Evolutionary conservation across 306 rosid species (phyloP).

Genomic region (Ormosia semicastrata): DNA sequence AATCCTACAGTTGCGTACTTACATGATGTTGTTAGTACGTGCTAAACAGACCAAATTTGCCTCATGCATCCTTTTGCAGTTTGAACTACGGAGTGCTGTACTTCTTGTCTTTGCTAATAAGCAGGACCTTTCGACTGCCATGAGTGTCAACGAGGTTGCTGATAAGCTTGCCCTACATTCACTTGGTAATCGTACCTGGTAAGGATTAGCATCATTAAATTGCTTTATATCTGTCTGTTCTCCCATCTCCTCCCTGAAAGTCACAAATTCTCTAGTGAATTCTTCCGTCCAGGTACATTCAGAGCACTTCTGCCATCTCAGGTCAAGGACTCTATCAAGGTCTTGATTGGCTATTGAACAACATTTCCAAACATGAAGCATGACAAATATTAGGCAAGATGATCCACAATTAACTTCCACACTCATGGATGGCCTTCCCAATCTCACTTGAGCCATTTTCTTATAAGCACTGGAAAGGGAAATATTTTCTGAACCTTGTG

Average conservation of each 20-base stretch:
- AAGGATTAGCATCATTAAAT: background rate
- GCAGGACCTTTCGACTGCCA: slow-evolving; percentile 47
- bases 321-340: slow-evolving; percentile 51
- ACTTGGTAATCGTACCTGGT: slow-evolving; percentile 38
- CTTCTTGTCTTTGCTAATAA: slow-evolving; percentile 49
- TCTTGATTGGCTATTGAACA: slow-evolving; percentile 46
- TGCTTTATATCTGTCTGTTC: background rate
- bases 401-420: background rate
- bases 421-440: background rate
- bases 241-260: background rate
- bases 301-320: slow-evolving; percentile 40
- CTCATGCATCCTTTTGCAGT: slow-evolving; percentile 2
- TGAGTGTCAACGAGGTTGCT: slow-evolving; percentile 42
- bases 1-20: background rate
- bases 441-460: background rate
- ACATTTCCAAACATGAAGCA: background rate
- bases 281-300: slow-evolving; percentile 38
- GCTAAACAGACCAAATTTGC: background rate
- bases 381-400: background rate
- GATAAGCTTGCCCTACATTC: slow-evolving; percentile 43
- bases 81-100: slow-evolving; percentile 27
- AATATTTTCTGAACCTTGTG: background rate
- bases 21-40: background rate
- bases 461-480: background rate
- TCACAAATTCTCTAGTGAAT: background rate